Base-by-base conservation (phyloP, 2,329 filamentous ascomycete species). In the Septoria petroselini region DNA sequence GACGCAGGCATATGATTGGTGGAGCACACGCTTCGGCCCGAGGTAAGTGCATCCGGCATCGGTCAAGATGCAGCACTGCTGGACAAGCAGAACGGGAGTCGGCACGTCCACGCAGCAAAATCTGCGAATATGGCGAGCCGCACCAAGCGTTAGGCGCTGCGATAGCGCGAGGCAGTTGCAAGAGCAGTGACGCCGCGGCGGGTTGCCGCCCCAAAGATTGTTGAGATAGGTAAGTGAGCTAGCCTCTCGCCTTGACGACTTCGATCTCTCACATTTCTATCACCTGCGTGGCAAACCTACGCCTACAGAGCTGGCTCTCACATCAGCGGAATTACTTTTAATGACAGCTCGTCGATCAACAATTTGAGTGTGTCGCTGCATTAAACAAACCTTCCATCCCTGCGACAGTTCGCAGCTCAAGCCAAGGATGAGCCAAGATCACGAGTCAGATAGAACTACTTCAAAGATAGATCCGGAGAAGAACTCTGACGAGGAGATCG, bases 401-500 rank as follows among this genome's bases (percentile, higher is more conserved):
- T 40, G 37, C 37, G 21, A 9, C 37, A 40, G 37, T 21, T 40
- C 44, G 37, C 35, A 33, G 17, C 14, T 21, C 14, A n/a, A 44
- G 31, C 18, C 35, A 49, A 35, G 27, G n/a, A 57, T 55, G 52
- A 48, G 37, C 33, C 47, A 52, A 50, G 51, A 52, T 29, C 45
- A 54, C 25, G 45, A 59, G 31, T 29, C 29, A 33, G 37, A 23
- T 47, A n/a, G n/a, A n/a, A n/a, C n/a, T n/a, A 51, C 23, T 9
- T 44, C 37, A 48, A 55, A 33, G n/a, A 14, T 30, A 43, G 46
- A 48, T 37, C 41, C 23, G 33, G 43, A 42, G 14, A 44, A 58
- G 19, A 46, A 57, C 8, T 41, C 55, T 9, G 46, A n/a, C n/a
- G n/a, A 54, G n/a, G 46, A 56, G 23, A 45, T 47, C 21, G 55